These are phyloP conservation scores for Geosiphon pyriformis DNA, from an alignment of 192 early-diverging fungal species.

Conservation along the genomic window DNA sequence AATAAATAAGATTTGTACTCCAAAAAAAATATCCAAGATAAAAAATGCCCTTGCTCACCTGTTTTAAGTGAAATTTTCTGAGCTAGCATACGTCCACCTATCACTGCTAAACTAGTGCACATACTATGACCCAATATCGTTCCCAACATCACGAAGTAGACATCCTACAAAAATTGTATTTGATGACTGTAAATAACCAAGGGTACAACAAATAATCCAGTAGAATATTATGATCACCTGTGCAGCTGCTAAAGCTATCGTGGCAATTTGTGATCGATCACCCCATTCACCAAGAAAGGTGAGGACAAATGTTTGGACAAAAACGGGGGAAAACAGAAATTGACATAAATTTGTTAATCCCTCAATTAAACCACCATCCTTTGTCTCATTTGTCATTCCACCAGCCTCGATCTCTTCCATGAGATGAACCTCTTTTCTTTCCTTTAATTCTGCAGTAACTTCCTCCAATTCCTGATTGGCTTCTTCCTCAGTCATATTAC, in stretches of 20 bases:
- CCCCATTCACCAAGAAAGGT: conserved; percentile 99
- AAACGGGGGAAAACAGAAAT: conserved; percentile 81
- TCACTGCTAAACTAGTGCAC: conserved; percentile 88
- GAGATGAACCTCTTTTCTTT: conserved; percentile 58
- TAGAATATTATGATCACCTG: conserved; percentile 42
- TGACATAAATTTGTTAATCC: conserved; percentile 68
- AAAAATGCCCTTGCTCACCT: conserved; percentile 39
- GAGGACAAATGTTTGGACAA: conserved; percentile 92
- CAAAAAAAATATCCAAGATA: conserved; percentile 14
- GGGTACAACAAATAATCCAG: neutral
- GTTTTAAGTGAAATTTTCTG: conserved; percentile 80
- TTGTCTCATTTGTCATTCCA: conserved; percentile 35
- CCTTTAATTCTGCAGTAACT: conserved; percentile 84
- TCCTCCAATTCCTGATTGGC: conserved; percentile 85
- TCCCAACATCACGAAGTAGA: conserved; percentile 85
- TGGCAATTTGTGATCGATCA: conserved; percentile 93
- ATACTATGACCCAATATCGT: conserved; percentile 85
- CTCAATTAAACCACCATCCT: conserved; percentile 33
- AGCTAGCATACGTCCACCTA: conserved; percentile 88
- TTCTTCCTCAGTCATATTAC: conserved; percentile 83
- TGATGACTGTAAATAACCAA: conserved; percentile 12
- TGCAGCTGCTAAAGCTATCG: conserved; percentile 94
- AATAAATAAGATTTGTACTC: neutral
- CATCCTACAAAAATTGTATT: conserved; percentile 64
- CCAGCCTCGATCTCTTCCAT: conserved; percentile 58